Base-by-base conservation (phyloP, 2,329 filamentous ascomycete genomes). In the Tympanopsis confertula region DNA sequence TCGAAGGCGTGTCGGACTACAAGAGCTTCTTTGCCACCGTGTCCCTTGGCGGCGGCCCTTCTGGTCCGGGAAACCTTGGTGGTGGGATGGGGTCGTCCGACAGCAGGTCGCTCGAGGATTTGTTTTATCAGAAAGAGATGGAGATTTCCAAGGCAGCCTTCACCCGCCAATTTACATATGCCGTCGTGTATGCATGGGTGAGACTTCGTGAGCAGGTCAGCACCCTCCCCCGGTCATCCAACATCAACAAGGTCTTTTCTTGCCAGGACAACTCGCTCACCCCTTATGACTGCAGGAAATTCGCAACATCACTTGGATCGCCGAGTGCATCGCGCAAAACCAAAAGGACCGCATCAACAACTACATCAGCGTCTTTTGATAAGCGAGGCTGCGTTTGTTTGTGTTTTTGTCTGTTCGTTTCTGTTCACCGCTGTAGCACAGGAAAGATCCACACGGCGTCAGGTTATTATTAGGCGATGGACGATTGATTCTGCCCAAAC, bases 121-220 rank as follows among this genome's bases (percentile, higher is more conserved):
- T 98, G 68, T 98, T 98, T 63, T 98, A 98, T 59, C 86, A 95
- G 61, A 96, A 94, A 66, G 91, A 98, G 65, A 96, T 96, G 91
- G 88, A 98, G 58, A 82, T 96, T 45, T 89, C 85, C 39, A 98
- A 98, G 71, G 66, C 82, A 42, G 86, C 88, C 5, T 98, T 98
- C 56, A 98, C 91, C 4, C 76, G 86, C 48, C 91, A 98, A 58
- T 98, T 98, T 59, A 94, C 87, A 12, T 88, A 86, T 50, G 85
- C 86, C 24, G 86, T 96, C 48, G 86, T 98, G 37, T 98, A 96
- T 57, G 87, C 87, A 14, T 98, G 91, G 91, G 86, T 98, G 41
- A 95, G 94, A 68, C 66, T 98, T 53, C 78, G 88, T 58, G 91
- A 98, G 63, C 91, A 98, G 78, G 89, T 94, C 63, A 58, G 79